Percentiles rank a stretch among this genome's conserved stretches.
Conservation (phyloP, 495 filamentous ascomycete genomes). For the Xylaria nigripes region DNA sequence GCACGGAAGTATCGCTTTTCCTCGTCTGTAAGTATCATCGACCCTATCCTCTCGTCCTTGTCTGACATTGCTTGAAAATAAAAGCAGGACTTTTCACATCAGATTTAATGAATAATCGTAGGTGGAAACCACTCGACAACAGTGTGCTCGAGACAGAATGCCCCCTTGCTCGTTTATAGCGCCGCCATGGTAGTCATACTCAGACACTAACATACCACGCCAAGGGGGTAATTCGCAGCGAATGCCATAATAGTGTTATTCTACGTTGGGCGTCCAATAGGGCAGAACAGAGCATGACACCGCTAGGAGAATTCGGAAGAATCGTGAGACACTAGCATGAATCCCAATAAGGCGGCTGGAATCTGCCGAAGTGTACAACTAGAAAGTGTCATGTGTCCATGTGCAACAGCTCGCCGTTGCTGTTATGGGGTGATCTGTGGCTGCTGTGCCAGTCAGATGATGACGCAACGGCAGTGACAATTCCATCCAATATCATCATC, state of each 20-base stretch:
- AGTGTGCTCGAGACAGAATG: neutral
- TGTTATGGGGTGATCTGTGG: neutral
- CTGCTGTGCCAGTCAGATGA: neutral
- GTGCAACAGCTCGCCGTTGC: constrained; percentile 1
- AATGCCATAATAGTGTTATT: neutral
- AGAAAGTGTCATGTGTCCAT: neutral
- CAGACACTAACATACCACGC: neutral
- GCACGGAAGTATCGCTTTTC: constrained; percentile 37
- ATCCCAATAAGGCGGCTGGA: constrained; percentile 9
- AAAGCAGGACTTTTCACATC: neutral
- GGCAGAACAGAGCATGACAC: neutral
- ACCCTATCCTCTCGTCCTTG: constrained; percentile 11
- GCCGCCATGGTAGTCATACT: neutral
- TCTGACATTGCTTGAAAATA: neutral
- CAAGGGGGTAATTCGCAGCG: neutral
- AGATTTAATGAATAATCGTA: neutral
- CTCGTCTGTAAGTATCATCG: constrained; percentile 32
- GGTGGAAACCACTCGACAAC: neutral
- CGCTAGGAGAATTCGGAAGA: constrained; percentile 4
- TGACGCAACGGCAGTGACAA: constrained; percentile 2
- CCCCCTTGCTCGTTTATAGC: neutral
- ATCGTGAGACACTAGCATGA: constrained; percentile 8
- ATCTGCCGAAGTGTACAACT: constrained; percentile 8
- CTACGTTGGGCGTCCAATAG: neutral
- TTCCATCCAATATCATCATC: constrained; percentile 1